phyloP scores from a whole-genome alignment of 2,329 filamentous ascomycete genomes.

The Thelonectria discophora region DNA sequence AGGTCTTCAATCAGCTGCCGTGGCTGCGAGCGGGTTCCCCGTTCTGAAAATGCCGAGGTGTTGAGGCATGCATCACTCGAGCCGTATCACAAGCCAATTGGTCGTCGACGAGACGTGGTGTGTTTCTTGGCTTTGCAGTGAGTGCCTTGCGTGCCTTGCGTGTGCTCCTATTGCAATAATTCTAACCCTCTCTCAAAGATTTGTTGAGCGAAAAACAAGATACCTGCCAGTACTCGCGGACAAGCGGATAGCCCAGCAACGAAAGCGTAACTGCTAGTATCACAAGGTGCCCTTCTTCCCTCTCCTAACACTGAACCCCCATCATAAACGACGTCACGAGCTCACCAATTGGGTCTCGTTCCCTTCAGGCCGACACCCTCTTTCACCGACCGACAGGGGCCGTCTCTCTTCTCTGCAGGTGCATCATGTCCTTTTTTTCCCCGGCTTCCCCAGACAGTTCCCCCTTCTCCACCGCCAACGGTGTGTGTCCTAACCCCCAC shows the following conservation, averaged over 20 bases:
- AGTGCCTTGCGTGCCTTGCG: too few relatives aligned
- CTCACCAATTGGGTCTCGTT: conserved; percentile 11
- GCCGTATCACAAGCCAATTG: conserved; percentile 2
- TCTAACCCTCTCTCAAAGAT: too few relatives aligned
- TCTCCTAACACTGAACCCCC: not conserved
- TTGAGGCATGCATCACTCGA: not conserved
- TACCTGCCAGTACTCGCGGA: not conserved
- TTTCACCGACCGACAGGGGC: conserved; percentile 5
- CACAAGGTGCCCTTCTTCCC: not conserved
- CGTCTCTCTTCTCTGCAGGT: not conserved
- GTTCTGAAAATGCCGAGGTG: conserved; percentile 33
- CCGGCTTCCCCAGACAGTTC: conserved; percentile 30
- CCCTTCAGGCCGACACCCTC: conserved; percentile 3
- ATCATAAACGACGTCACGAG: conserved; percentile 18
- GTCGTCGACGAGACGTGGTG: not conserved
- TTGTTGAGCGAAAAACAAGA: not conserved
- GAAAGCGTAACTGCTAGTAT: not conserved
- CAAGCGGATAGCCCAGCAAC: not conserved
- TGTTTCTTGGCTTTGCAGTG: too few relatives aligned
- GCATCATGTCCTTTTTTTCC: conserved; percentile 9
- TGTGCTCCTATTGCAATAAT: too few relatives aligned
- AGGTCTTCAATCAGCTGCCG: not conserved
- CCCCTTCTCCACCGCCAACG: conserved; percentile 3
- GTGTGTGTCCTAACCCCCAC: conserved; percentile 4
- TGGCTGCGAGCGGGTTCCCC: conserved; percentile 25